These are phyloP conservation scores for Sugiyamaella grinbergsii DNA, from an alignment of 1,139 yeast species.

Conservation along the genomic window DNA sequence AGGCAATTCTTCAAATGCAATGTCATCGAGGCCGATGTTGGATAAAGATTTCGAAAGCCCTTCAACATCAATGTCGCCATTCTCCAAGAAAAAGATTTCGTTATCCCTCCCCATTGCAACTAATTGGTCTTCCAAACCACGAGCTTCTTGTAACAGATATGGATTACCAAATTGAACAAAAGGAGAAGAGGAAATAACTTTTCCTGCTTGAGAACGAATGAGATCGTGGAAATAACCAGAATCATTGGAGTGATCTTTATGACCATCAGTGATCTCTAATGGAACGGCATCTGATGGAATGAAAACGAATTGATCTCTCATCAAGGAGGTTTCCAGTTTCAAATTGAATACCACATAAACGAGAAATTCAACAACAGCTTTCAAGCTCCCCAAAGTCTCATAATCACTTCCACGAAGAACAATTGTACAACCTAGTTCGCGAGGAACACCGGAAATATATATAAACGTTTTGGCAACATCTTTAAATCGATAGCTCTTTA, in stretches of 20 bases:
- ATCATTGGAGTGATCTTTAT: conserved; percentile 20
- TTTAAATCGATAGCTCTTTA: conserved; percentile 59
- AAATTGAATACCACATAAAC: conserved; percentile 75
- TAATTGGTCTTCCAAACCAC: conserved; percentile 55
- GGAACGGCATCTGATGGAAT: conserved; percentile 42
- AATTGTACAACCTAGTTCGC: conserved; percentile 77
- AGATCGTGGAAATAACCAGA: conserved; percentile 51
- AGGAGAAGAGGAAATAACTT: conserved; percentile 73
- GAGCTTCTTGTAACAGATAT: conserved; percentile 55
- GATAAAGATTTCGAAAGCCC: conserved; percentile 21
- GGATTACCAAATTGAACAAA: conserved; percentile 72
- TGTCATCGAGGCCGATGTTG: conserved; percentile 25
- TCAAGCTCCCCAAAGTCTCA: conserved; percentile 62
- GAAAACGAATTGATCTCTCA: conserved; percentile 70
- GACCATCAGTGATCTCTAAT: conserved; percentile 20
- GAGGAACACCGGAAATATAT: conserved; percentile 74
- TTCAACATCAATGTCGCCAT: conserved; percentile 23
- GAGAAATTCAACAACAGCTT: conserved; percentile 79
- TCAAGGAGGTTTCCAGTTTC: conserved; percentile 76
- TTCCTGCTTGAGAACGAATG: conserved; percentile 51
- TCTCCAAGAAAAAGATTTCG: conserved; percentile 31
- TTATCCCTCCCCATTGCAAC: conserved; percentile 42
- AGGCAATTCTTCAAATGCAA: conserved; percentile 30
- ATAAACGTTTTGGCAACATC: conserved; percentile 68
- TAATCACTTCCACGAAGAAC: conserved; percentile 72